Evolutionary conservation across 1,139 yeast species (phyloP).

Genomic region (Candida gigantensis): DNA sequence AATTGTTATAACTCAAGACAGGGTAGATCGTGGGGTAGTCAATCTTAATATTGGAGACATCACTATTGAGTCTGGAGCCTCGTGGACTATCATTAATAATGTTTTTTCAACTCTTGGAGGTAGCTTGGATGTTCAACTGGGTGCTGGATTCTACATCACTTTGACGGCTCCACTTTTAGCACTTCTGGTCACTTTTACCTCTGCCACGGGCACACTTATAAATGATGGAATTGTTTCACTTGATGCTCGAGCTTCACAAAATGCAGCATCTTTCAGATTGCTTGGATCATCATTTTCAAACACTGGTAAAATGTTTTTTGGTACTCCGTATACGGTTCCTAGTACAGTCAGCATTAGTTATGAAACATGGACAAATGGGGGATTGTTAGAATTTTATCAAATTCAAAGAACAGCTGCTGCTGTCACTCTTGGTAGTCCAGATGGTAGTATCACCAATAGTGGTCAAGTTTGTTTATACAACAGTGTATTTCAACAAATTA

Average conservation of each 20-base stretch:
- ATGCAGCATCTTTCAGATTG: conserved; percentile 23
- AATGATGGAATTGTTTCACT: conserved; percentile 28
- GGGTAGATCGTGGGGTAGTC: conserved; percentile 20
- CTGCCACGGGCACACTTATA: conserved; percentile 15
- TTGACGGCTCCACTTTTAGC: conserved; percentile 9
- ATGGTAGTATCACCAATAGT: conserved; percentile 22
- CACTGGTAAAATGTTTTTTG: conserved; percentile 30
- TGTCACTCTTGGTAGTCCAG: conserved; percentile 23
- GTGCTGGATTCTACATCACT: conserved; percentile 25
- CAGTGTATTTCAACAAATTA: conserved; percentile 1
- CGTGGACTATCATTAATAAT: conserved; percentile 36
- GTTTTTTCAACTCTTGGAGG: conserved; percentile 26
- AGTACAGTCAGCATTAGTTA: conserved; percentile 24
- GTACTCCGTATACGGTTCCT: conserved; percentile 22
- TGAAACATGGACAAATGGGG: conserved; percentile 26
- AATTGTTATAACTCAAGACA: conserved; percentile 7
- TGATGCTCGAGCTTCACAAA: conserved; percentile 19
- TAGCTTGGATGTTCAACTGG: conserved; percentile 17
- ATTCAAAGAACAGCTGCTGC: conserved; percentile 19
- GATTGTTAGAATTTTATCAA: conserved; percentile 27
- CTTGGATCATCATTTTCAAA: conserved; percentile 24
- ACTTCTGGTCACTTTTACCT: conserved; percentile 15
- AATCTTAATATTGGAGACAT: conserved; percentile 24
- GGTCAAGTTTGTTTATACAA: conserved; percentile 16
- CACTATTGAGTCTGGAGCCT: conserved; percentile 29